Conservation (phyloP, 352 stramenopile genomes). For the Sclerospora graminicola region DNA sequence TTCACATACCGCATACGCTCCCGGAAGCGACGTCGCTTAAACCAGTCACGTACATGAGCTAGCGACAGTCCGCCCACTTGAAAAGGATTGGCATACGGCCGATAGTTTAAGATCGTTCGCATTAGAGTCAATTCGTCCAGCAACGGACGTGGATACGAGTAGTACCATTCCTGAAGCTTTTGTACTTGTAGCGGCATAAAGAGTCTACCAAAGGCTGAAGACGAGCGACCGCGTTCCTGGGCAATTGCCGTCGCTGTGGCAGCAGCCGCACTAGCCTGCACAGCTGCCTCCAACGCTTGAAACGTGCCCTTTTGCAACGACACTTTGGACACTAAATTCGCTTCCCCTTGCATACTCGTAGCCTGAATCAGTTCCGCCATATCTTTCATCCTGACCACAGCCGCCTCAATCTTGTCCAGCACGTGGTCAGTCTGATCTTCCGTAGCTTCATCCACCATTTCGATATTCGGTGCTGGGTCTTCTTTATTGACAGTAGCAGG, state of each 20-base stretch:
- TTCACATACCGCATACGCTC: constrained; percentile 73
- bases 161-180: constrained; percentile 82
- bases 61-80: constrained; percentile 47
- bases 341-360: constrained; percentile 78
- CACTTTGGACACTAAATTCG: constrained; percentile 68
- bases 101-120: constrained; percentile 76
- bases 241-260: constrained; percentile 63
- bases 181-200: constrained; percentile 62
- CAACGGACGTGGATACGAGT: constrained; percentile 63
- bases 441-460: constrained; percentile 39
- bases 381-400: constrained; percentile 56
- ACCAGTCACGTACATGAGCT: constrained; percentile 73
- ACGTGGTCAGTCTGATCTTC: constrained; percentile 76
- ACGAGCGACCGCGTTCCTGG: constrained; percentile 50
- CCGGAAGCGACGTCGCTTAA: constrained; percentile 72
- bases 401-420: constrained; percentile 64
- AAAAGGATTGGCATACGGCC: constrained; percentile 63
- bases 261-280: constrained; percentile 52
- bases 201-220: constrained; percentile 36
- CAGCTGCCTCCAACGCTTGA: constrained; percentile 36
- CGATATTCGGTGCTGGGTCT: neutral
- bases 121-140: constrained; percentile 77
- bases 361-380: constrained; percentile 74
- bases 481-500: constrained; percentile 3
- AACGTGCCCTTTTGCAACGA: constrained; percentile 48